Percentiles rank a stretch among this genome's conserved stretches.
phyloP scores from a whole-genome alignment of 108 stramenopile species.

The Nitzschia putrida region DNA sequence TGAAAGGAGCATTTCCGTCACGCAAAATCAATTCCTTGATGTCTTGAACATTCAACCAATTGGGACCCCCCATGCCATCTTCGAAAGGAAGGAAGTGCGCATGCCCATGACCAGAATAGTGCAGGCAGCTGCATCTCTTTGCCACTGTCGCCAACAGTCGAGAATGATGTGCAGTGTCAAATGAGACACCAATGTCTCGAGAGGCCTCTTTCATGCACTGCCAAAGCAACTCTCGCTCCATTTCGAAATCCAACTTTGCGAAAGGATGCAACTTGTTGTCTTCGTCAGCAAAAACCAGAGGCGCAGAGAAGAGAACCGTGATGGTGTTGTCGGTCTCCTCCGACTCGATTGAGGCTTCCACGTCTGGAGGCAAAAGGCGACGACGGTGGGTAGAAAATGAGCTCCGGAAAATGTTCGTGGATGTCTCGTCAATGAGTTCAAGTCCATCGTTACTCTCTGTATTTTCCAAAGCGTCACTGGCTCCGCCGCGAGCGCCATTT shows the following conservation, averaged over 20 bases:
- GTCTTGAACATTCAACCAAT: conserved; percentile 64
- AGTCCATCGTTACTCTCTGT: conserved; percentile 6
- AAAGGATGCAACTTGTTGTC: conserved; percentile 60
- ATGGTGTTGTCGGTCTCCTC: conserved; percentile 57
- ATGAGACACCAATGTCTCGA: conserved; percentile 71
- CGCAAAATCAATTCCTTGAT: conserved; percentile 60
- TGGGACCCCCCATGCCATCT: conserved; percentile 80
- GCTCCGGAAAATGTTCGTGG: not conserved
- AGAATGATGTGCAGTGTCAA: conserved; percentile 76
- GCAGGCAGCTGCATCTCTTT: conserved; percentile 67
- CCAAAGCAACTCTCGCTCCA: conserved; percentile 77
- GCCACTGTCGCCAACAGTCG: conserved; percentile 67
- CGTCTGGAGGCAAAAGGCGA: not conserved
- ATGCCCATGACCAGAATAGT: conserved; percentile 88
- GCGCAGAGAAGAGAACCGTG: conserved; percentile 80
- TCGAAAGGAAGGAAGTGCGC: conserved; percentile 75
- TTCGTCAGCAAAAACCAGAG: conserved; percentile 70
- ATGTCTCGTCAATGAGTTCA: conserved; percentile 28
- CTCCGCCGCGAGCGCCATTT: not conserved
- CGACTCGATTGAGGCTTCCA: not conserved
- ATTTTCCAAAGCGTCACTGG: not conserved
- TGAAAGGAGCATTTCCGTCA: conserved; percentile 58
- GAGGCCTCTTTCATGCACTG: conserved; percentile 81
- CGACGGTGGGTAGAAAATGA: conserved; percentile 3
- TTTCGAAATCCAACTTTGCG: conserved; percentile 72